Base-by-base conservation (phyloP, 2,329 filamentous ascomycete genomes). In the Chalaropsis ovoidea region DNA sequence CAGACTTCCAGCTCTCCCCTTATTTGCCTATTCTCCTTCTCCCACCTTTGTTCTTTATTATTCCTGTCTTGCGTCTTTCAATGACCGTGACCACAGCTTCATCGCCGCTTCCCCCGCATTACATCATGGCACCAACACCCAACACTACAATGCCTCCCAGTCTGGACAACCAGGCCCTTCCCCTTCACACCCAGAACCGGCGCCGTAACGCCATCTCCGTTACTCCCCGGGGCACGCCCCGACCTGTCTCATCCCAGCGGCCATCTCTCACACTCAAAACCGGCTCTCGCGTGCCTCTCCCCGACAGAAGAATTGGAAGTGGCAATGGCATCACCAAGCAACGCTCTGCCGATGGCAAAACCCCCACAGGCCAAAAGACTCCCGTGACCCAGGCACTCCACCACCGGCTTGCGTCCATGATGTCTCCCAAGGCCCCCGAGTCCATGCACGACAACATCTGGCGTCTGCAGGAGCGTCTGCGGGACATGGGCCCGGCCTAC, bases 401-500 rank as follows among this genome's bases (percentile, higher is more conserved):
- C 5, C 43, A 47, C n/a, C 43, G n/a, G 1, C 2, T n/a, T n/a
- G 4, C 15, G 2, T 17, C 43, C n/a, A 47, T 54, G 35, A 35
- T 22, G 7, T 63, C 61, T 1, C 45, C 66, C 56, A 54, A n/a
- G 13, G 43, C 35, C 17, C 58, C 56, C 24, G 27, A 58, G 17
- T 61, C 62, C 22, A 65, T 67, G 15, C 66, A 67, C 22, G 63
- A 67, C 45, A 61, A 64, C 24, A 65, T 68, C 42, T 66, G 64
- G 63, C 61, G 64, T 5, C 47, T 68, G 15, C 67, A 66, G 35
- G 64, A 68, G 54, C 64, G 61, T 17, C 54, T 68, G 10, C 60
- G 67, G 6, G 64, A 68, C 43, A 65, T 68, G 64, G 67, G 67
- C 13, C 54, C 64, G 5, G 56, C 63, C 19, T 68, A 68, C 52